Evolutionary conservation across 208 protist species (phyloP), one percentile per base, ranked within the genome.

Genomic region (Trypanosoma caninum): DNA sequence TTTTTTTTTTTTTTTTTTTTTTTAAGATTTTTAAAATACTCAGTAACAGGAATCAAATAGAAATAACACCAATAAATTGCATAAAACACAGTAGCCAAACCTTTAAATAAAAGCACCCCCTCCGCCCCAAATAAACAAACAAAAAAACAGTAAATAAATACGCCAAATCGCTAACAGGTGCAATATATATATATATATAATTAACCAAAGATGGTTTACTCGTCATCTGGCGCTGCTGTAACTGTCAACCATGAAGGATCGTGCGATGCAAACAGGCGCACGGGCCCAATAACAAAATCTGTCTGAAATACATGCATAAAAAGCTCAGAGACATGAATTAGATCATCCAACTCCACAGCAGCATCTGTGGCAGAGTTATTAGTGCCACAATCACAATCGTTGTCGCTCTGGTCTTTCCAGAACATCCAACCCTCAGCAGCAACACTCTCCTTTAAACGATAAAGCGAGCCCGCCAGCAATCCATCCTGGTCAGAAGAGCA

Each of bases 361-460:
- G n/a, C n/a, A n/a, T n/a, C n/a, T n/a, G n/a, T n/a, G n/a, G n/a
- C n/a, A n/a, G n/a, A n/a, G n/a, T n/a, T n/a, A n/a, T n/a, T 9
- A 37, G 25, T 51, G 5, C 65, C 65, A 31, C 53, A 44, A 23
- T 16, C 35, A 23, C 13, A 28, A 45, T 34, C 25, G 31, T 16
- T 48, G 16, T 58, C 31, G 8, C 22, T 11, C 1, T 18, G 37
- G 3, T 62, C 65, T 45, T 58, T 45, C 74, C 77, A 20, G 27
- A 56, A 65, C 77, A 65, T 16, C 84, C 84, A 91, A 18, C 84
- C 81, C 45, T 88, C 84, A 2, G 76, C 54, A 23, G 76, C 76
- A 27, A 85, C 30, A 34, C 57, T 65, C 28, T 60, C 46, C 55
- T 75, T 77, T 41, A 87, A 38, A 4, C 48, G 60, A 9, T 74